Percentiles rank a stretch among this genome's conserved stretches.
These are phyloP conservation scores for Sclerotinia minor DNA, from an alignment of 2,329 filamentous ascomycete genomes.

Conservation along the genomic window DNA sequence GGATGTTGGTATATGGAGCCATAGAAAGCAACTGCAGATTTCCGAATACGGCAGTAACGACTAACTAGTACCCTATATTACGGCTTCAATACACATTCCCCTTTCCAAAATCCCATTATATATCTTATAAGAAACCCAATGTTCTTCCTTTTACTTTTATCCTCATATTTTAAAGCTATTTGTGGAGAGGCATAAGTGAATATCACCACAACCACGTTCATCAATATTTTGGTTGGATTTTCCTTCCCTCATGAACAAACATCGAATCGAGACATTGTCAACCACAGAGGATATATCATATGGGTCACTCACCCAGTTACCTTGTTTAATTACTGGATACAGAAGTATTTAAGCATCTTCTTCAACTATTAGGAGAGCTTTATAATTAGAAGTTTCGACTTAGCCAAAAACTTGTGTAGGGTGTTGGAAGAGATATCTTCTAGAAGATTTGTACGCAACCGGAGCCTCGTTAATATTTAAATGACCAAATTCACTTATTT, in stretches of 20 bases:
- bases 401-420: background rate
- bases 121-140: background rate
- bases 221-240: background rate
- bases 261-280: background rate
- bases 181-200: too few relatives aligned
- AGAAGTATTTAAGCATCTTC: background rate
- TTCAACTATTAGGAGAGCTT: rapidly evolving
- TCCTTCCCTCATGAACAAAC: background rate
- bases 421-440: background rate
- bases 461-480: background rate
- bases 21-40: too few relatives aligned
- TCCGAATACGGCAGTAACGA: background rate
- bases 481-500: background rate
- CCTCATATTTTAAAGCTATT: background rate
- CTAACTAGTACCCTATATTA: rapidly evolving
- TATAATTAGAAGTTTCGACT: background rate
- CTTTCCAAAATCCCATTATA: rapidly evolving
- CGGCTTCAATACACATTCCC: background rate
- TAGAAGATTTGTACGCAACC: background rate
- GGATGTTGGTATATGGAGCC: background rate
- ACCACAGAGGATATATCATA: too few relatives aligned
- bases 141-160: too few relatives aligned
- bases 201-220: background rate
- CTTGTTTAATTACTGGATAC: background rate
- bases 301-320: too few relatives aligned